Conservation (phyloP, 345 rosid genomes). For the Eutrema yunnanense region DNA sequence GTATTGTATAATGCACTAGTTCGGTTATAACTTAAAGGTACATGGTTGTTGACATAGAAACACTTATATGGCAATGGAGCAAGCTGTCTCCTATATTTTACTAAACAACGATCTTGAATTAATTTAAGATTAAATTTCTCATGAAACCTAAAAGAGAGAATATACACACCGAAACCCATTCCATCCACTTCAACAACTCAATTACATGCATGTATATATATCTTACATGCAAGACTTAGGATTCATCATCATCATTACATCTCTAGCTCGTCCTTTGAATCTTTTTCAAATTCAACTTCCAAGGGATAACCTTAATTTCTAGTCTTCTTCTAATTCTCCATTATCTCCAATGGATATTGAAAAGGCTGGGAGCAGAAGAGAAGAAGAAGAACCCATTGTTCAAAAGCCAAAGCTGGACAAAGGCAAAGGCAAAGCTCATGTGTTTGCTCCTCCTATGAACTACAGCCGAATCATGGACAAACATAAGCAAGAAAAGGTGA, state of each 20-base stretch:
- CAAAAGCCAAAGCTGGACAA: constrained; percentile 29
- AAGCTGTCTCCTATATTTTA: constrained; percentile 17
- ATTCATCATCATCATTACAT: not conserved
- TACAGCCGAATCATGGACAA: constrained; percentile 20
- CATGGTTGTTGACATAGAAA: constrained; percentile 11
- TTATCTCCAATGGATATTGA: constrained; percentile 27
- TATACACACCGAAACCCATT: constrained; percentile 12
- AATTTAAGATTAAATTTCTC: not conserved
- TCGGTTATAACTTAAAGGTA: constrained; percentile 13
- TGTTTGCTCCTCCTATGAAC: constrained; percentile 33
- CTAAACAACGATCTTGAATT: constrained; percentile 4
- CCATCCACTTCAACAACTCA: constrained; percentile 24
- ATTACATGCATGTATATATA: not conserved
- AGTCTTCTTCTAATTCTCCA: not conserved
- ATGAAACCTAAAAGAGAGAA: not conserved
- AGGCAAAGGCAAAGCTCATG: constrained; percentile 35
- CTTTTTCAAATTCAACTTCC: not conserved
- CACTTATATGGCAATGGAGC: constrained; percentile 24
- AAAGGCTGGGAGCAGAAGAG: constrained; percentile 26
- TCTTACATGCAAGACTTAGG: not conserved
- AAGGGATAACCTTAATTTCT: not conserved
- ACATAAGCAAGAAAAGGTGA: constrained; percentile 23
- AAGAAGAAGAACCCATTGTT: constrained; percentile 33
- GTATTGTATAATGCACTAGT: not conserved
- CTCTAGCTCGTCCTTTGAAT: not conserved